Evolutionary conservation across 805 yeast genomes (phyloP), one percentile per base, ranked within the genome.

Genomic region (Yamadazyma paraphyllophila): DNA sequence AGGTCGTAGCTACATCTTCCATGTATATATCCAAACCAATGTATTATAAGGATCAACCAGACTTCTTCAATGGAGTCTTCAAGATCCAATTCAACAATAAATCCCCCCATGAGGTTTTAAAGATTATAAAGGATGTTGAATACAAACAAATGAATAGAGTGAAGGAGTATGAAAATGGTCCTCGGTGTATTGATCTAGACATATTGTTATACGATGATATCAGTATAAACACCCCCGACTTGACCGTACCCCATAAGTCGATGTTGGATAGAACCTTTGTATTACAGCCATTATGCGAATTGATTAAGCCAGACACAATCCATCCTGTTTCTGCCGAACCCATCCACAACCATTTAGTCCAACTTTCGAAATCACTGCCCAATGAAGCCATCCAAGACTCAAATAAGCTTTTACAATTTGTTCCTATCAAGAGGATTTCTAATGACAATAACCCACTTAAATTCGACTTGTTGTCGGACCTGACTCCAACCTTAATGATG

Each of bases 211-310:
- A 81, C 60, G 94, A 82, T 57, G 71, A 74, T 31, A 51, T 76
- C 15, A 71, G 82, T 8, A 49, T 85, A 37, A 84, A 83, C 60
- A 68, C 76, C 0, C 68, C 75, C 0, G 74, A 80, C 31, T 74
- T 94, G 55, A 78, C 76, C 24, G 74, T 94, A 10, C 99, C 99
- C 0, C 99, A 94, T 63, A 80, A 82, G 34, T 75, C 88, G 37
- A 85, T 94, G 90, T 72, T 89, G 43, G 96, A 90, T 54, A 76
- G 99, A 47, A 79, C 90, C 2, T 94, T 94, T 73, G 99, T 94
- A 5, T 64, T 94, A 38, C 83, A 83, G 46, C 99, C 99, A 1
- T 71, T 94, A 33, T 82, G 89, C 60, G 98, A 94, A 61, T 67
- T 94, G 32, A 61, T 88, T 2, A 76, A 85, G 1, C 85, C 90